phyloP scores from a whole-genome alignment of 257 asterid genomes.

The Gentiana straminea region DNA sequence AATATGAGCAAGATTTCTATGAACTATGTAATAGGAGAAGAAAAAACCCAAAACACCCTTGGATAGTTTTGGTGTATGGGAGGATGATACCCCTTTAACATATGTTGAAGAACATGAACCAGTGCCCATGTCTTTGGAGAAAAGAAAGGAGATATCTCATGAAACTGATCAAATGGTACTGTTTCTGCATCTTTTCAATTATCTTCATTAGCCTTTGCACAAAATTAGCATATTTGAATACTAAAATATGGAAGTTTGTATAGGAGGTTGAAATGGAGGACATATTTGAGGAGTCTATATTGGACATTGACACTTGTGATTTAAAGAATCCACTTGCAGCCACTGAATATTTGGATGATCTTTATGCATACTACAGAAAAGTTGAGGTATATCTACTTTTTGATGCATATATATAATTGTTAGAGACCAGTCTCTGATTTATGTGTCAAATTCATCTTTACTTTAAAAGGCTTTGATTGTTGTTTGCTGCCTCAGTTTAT shows the following conservation, averaged over 20 bases:
- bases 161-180: conserved; percentile 45
- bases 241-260: conserved; percentile 3
- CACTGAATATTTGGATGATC: conserved; percentile 68
- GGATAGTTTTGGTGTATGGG: conserved; percentile 20
- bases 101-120: conserved; percentile 39
- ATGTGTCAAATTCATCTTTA: no score
- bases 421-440: no score
- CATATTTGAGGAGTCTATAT: conserved; percentile 51
- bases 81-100: conserved; percentile 33
- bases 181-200: neutral
- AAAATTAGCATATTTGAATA: neutral
- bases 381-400: conserved; percentile 42
- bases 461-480: no score
- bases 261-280: conserved; percentile 94
- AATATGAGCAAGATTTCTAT: neutral
- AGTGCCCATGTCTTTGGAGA: conserved; percentile 72
- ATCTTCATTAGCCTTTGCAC: neutral
- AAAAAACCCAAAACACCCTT: conserved; percentile 26
- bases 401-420: no score
- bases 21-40: conserved; percentile 16
- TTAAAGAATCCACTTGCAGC: conserved; percentile 63
- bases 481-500: no score
- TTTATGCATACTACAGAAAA: conserved; percentile 60
- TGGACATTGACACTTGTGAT: conserved; percentile 62
- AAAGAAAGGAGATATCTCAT: conserved; percentile 29